Evolutionary conservation across 495 filamentous ascomycete species (phyloP), one percentile per base, ranked within the genome.

Genomic region (Cryomyces minteri): DNA sequence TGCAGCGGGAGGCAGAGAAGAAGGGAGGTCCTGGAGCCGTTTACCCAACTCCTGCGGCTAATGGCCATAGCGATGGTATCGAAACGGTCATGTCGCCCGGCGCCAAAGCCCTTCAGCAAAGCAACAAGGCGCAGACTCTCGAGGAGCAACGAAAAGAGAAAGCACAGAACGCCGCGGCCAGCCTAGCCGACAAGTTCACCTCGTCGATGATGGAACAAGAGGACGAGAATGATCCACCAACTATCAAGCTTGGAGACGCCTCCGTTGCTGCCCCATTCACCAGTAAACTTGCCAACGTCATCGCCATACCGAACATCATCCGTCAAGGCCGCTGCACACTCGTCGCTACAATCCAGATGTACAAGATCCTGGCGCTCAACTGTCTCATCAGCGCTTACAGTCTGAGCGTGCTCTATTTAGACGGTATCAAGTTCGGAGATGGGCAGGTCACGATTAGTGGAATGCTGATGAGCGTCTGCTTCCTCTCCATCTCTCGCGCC

Each of bases 381-480:
- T 99, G 90, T 59, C 68, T 99, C 56, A 99, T 99, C 61, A 93
- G 84, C 56, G 90, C 90, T 18, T 99, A 99, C 74, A 94, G 87
- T 66, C 62, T 96, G 54, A 88, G 80, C 62, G 90, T 99, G 33
- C 71, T 99, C 39, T 99, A 99, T 57, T 68, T 99, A 5, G 90
- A 96, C 53, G 90, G 90, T 45, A 99, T 99, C 70, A 99, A 99
- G 65, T 99, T 99, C 54, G 87, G 90, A 40, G 90, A 99, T 63
- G 88, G 88, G 31, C 90, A 99, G 61, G 88, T 94, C 39, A 99
- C 90, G 29, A 96, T 99, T 60, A 94, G 86, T 51, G 90, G 90
- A 52, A 96, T 99, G 85, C 75, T 99, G 63, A 94, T 99, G 92
- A 95, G 88, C 59, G 90, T 99, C 43, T 99, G 90, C 70, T 99